Percentiles rank a stretch among this genome's conserved stretches.
phyloP scores from a whole-genome alignment of 2,329 filamentous ascomycete species.

The Xylaria sp. region DNA sequence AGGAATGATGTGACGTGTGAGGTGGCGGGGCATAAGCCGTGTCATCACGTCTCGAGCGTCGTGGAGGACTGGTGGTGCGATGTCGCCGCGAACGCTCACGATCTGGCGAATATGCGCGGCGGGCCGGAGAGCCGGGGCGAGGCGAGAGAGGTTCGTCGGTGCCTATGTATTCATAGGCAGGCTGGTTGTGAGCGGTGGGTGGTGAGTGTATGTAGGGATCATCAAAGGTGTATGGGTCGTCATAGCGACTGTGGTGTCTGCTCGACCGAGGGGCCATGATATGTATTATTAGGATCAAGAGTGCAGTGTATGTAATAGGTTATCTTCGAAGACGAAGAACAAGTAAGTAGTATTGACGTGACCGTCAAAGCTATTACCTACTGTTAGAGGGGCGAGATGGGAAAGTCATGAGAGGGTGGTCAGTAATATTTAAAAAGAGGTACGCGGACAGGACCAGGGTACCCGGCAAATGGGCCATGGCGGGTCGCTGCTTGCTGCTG shows the following conservation, averaged over 20 bases:
- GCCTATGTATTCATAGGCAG: conserved; percentile 48
- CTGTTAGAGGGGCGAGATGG: background rate
- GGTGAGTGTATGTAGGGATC: conserved; percentile 46
- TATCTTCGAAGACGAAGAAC: background rate
- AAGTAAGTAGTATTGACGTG: conserved; percentile 5
- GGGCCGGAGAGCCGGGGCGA: conserved; percentile 29
- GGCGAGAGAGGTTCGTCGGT: conserved; percentile 43
- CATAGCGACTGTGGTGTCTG: conserved; percentile 43
- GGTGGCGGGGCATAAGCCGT: conserved; percentile 25
- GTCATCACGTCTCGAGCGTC: conserved; percentile 38
- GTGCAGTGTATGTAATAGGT: background rate
- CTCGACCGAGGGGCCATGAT: conserved; percentile 45
- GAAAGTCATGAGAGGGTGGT: conserved; percentile 19
- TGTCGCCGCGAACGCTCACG: conserved; percentile 36
- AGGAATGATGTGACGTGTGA: conserved; percentile 26
- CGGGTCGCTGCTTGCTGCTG: background rate
- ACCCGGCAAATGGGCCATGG: background rate
- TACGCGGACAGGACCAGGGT: conserved; percentile 23
- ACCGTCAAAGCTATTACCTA: background rate
- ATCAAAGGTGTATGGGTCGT: conserved; percentile 48
- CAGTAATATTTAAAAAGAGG: conserved; percentile 28
- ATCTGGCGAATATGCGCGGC: conserved; percentile 36
- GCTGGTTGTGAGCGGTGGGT: conserved; percentile 28
- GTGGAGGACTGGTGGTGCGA: conserved; percentile 45
- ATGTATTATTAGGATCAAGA: conserved; percentile 11